These are phyloP conservation scores for Fragilariopsis cylindrus DNA, from an alignment of 108 stramenopile species.

Conservation along the genomic window DNA sequence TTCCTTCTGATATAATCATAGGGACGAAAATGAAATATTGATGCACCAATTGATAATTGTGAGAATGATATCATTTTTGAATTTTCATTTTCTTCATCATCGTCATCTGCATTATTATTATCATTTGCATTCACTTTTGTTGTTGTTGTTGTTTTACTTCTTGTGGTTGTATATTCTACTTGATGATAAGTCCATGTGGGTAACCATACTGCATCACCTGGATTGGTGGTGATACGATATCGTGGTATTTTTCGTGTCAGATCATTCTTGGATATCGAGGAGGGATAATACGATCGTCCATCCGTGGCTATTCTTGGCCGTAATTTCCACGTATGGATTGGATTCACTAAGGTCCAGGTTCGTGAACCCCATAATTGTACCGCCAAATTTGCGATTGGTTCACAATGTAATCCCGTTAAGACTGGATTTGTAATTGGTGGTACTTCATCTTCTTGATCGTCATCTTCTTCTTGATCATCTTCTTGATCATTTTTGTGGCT, in stretches of 20 bases:
- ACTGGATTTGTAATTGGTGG: conserved; percentile 1
- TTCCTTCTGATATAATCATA: conserved; percentile 53
- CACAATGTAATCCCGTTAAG: conserved; percentile 77
- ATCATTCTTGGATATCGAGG: conserved; percentile 25
- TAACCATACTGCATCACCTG: conserved; percentile 81
- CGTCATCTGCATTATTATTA: not conserved
- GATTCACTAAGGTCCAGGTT: conserved; percentile 72
- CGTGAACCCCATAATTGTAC: conserved; percentile 71
- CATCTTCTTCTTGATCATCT: not conserved
- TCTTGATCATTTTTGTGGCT: not conserved
- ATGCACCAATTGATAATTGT: conserved; percentile 66
- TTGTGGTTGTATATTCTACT: conserved; percentile 64
- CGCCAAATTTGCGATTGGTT: conserved; percentile 84
- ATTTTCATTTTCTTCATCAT: not conserved
- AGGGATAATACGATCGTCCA: conserved; percentile 74
- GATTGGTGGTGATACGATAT: conserved; percentile 46
- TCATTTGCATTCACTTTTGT: not conserved
- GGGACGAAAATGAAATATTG: conserved; percentile 89
- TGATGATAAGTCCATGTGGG: conserved; percentile 92
- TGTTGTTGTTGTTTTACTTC: not conserved
- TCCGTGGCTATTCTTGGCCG: conserved; percentile 65
- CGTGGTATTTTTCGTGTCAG: conserved; percentile 37
- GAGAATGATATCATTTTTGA: not conserved
- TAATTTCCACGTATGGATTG: conserved; percentile 52
- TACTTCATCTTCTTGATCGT: not conserved